Base-by-base conservation (phyloP, 768 basidiomycete species). In the Rossbeevera mucosa region DNA sequence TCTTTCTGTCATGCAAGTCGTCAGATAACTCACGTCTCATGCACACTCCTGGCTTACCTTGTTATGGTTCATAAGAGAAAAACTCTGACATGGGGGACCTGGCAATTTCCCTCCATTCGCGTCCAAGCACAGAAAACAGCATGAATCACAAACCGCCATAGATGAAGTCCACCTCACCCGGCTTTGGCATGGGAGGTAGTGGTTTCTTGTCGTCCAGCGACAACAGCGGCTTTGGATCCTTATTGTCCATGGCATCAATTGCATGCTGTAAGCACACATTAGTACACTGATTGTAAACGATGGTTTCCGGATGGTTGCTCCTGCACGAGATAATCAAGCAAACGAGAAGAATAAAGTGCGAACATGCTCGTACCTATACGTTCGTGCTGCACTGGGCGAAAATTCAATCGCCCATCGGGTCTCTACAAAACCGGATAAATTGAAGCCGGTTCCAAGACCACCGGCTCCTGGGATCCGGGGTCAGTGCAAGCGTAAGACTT, bases 81-180 rank as follows among this genome's bases (percentile, higher is more conserved):
- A 90, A 3, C 82, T 78, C 56, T 89, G 88, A 59, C 88, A 90
- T 12, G 88, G 88, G 4, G 87, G 86, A 3, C 87, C 87, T 87
- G 51, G 7, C 3, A 47, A 56, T 24, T 28, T 30, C 7, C 40
- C 5, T 30, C 52, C 44, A 53, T 22, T 50, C 40, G 29, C 36
- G 24, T 18, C 14, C 29, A 42, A 25, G 36, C 26, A 47, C 11
- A 3, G n/a, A 47, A 24, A 46, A 16, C 47, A 45, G 6, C 12
- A 12, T 45, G 16, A 50, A 58, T 38, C 16, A 66, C 77, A 44
- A 68, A 84, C 86, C 85, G 53, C 88, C 86, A 65, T 77, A 86
- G n/a, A 90, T 80, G 50, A 90, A 78, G 57, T 87, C 85, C 3
- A 87, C 78, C 13, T 81, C 79, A 4, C 76, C 78, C 33, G 73